These are phyloP conservation scores for Arachis stenosperma DNA, from an alignment of 306 rosid species.

Conservation along the genomic window DNA sequence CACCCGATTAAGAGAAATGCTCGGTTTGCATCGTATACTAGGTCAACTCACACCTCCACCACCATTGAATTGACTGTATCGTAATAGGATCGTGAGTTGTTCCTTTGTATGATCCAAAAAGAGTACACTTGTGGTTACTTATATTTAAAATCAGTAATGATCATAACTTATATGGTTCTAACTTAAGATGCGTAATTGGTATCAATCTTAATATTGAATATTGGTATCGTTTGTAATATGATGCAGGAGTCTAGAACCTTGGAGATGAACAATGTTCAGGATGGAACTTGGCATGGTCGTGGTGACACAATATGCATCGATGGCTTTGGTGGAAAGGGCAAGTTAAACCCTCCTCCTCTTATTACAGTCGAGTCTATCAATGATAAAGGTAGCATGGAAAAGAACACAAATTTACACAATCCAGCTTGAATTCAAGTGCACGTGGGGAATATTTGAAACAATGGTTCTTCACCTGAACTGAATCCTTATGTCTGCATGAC, in stretches of 20 bases:
- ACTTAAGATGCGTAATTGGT: background rate
- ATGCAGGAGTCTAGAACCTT: conserved; percentile 85
- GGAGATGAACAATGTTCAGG: conserved; percentile 88
- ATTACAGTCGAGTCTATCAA: conserved; percentile 47
- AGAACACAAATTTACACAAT: conserved; percentile 35
- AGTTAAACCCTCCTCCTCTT: conserved; percentile 63
- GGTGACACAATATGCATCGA: conserved; percentile 79
- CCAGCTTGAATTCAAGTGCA: conserved; percentile 35
- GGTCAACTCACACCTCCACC: too few relatives aligned
- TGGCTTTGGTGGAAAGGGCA: conserved; percentile 53
- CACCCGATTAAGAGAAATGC: too few relatives aligned
- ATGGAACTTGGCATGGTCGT: conserved; percentile 92
- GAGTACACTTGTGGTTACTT: too few relatives aligned
- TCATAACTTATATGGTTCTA: background rate
- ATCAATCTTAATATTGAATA: background rate
- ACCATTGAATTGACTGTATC: too few relatives aligned
- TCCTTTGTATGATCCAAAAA: too few relatives aligned
- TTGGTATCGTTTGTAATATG: conserved; percentile 6
- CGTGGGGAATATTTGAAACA: conserved; percentile 14
- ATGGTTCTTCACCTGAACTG: conserved; percentile 15
- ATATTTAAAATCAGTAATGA: background rate
- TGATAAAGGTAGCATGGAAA: conserved; percentile 23
- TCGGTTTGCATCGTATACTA: too few relatives aligned
- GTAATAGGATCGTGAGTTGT: too few relatives aligned
- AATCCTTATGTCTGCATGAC: conserved; percentile 18